phyloP scores from a whole-genome alignment of 2,329 filamentous ascomycete genomes.

The Colletotrichum sidae region DNA sequence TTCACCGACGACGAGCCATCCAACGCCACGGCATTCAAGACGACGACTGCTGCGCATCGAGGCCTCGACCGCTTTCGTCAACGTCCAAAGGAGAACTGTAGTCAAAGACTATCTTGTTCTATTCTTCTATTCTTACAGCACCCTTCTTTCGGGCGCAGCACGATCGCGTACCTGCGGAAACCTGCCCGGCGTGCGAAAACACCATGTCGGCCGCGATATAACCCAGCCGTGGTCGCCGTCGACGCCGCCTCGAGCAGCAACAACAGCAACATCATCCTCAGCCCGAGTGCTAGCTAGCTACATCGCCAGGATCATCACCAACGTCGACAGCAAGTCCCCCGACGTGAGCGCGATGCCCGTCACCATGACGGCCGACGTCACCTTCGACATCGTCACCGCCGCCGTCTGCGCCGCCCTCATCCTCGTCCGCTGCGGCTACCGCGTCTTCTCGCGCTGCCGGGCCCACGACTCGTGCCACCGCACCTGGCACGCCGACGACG shows the following conservation, averaged over 20 bases:
- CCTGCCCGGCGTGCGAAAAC: constrained; percentile 7
- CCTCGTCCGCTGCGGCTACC: constrained; percentile 44
- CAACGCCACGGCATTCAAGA: constrained; percentile 6
- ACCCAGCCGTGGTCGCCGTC: constrained; percentile 15
- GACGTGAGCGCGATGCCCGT: constrained; percentile 21
- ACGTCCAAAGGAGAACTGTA: neutral
- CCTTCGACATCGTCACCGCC: constrained; percentile 44
- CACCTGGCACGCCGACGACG: constrained; percentile 46
- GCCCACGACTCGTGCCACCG: constrained; percentile 45
- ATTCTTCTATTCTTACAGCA: constrained; percentile 11
- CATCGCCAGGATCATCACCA: neutral
- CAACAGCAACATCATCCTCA: too few relatives aligned
- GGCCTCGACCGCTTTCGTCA: constrained; percentile 11
- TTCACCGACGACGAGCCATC: neutral
- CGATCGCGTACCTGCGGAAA: neutral
- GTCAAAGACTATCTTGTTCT: neutral
- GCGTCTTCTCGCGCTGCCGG: constrained; percentile 43
- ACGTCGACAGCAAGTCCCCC: neutral
- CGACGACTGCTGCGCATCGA: neutral
- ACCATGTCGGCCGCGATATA: constrained; percentile 26
- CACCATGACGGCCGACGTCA: constrained; percentile 41
- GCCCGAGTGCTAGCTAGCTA: too few relatives aligned
- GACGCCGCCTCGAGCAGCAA: constrained; percentile 24
- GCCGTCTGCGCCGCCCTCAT: constrained; percentile 44
- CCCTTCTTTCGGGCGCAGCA: neutral